Percentiles rank a stretch among this genome's conserved stretches.
Evolutionary conservation across 1,284 basidiomycete species (phyloP).

Genomic region (Boletus mariae): DNA sequence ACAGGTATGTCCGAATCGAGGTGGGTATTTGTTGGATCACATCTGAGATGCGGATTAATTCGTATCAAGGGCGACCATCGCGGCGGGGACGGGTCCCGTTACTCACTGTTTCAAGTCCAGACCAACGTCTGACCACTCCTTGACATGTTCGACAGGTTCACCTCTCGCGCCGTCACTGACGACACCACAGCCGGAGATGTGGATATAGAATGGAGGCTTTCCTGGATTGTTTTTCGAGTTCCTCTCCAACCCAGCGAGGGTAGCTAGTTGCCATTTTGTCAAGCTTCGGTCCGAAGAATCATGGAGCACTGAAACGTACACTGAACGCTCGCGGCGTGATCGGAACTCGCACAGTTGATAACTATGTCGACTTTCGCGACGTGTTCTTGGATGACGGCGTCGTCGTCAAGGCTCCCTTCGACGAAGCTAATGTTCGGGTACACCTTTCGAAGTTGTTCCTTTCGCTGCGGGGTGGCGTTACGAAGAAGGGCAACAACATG

Average conservation of each 20-base stretch:
- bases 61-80: neutral
- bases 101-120: constrained; percentile 32
- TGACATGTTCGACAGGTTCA: constrained; percentile 30
- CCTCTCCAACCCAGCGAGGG: constrained; percentile 37
- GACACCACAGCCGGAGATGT: constrained; percentile 40
- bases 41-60: constrained; percentile 11
- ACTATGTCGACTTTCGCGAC: constrained; percentile 33
- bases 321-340: constrained; percentile 35
- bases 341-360: constrained; percentile 41
- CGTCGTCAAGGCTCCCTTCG: constrained; percentile 38
- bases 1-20: constrained; percentile 36
- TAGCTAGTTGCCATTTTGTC: constrained; percentile 28
- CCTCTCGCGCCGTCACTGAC: constrained; percentile 39
- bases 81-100: neutral
- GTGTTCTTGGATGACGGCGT: constrained; percentile 34
- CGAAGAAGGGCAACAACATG: constrained; percentile 37
- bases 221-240: constrained; percentile 34
- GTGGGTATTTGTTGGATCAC: constrained; percentile 33
- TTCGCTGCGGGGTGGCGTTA: constrained; percentile 29
- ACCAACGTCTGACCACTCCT: constrained; percentile 37
- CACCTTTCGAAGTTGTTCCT: constrained; percentile 27
- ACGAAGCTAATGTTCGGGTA: constrained; percentile 35
- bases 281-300: neutral
- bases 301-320: constrained; percentile 22
- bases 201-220: constrained; percentile 40